Evolutionary conservation across 179 eudicot genomes (phyloP).

Genomic region (Beta macrorhiza): DNA sequence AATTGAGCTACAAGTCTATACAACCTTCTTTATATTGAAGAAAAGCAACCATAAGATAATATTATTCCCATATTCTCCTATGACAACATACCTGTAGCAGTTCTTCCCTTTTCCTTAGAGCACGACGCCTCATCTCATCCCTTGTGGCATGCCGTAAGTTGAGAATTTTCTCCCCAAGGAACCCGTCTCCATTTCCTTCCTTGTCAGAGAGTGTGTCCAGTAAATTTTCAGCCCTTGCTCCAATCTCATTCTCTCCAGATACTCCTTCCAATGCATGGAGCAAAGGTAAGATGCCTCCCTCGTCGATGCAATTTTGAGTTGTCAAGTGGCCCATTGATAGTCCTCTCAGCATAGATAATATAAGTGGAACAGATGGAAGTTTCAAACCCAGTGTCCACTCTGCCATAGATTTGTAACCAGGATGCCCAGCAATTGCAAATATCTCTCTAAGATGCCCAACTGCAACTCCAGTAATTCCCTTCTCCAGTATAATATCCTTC

Average conservation of each 20-base stretch:
- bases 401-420: conserved; percentile 58
- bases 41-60: too few relatives aligned
- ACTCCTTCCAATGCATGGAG: conserved; percentile 99
- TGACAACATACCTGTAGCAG: conserved; percentile 65
- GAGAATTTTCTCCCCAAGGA: conserved; percentile 69
- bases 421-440: conserved; percentile 72
- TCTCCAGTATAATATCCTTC: conserved; percentile 92
- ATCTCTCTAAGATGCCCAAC: conserved; percentile 60
- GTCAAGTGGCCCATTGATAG: conserved; percentile 91
- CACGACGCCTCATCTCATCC: conserved; percentile 96
- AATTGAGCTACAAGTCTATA: neutral
- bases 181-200: conserved; percentile 88
- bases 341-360: conserved; percentile 94
- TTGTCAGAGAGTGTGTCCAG: conserved; percentile 87
- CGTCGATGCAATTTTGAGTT: conserved; percentile 81
- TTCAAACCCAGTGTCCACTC: conserved; percentile 76
- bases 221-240: conserved; percentile 97
- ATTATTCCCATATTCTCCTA: neutral
- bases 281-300: conserved; percentile 77
- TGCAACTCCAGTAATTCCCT: conserved; percentile 73
- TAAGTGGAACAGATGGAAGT: conserved; percentile 85
- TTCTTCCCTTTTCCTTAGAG: conserved; percentile 80
- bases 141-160: conserved; percentile 80
- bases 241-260: conserved; percentile 90
- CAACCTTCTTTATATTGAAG: too few relatives aligned